A percentile compares a stretch with the other conserved stretches of the same genome.
These are phyloP conservation scores for Isatis tinctoria DNA, from an alignment of 345 rosid species.

Conservation along the genomic window DNA sequence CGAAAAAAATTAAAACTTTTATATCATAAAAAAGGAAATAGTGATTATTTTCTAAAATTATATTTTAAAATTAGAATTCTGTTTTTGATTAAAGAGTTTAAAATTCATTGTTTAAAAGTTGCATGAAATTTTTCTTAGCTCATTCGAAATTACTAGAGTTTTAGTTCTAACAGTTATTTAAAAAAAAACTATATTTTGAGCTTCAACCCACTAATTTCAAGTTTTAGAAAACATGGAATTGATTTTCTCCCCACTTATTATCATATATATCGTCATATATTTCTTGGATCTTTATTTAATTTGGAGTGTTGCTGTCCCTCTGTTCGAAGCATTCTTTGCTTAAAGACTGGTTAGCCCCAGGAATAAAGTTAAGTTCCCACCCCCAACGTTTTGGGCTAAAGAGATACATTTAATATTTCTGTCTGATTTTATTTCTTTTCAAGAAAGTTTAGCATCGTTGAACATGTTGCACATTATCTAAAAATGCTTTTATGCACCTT, in stretches of 20 bases:
- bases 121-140: not conserved
- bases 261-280: not conserved
- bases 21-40: too few relatives aligned
- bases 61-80: too few relatives aligned
- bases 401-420: not conserved
- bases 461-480: constrained; percentile 18
- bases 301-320: constrained; percentile 43
- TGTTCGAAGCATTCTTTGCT: constrained; percentile 69
- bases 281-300: not conserved
- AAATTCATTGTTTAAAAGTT: not conserved
- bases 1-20: too few relatives aligned
- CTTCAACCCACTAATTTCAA: too few relatives aligned
- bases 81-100: not conserved
- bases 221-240: too few relatives aligned
- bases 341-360: constrained; percentile 61
- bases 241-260: not conserved
- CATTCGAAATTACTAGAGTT: too few relatives aligned
- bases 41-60: too few relatives aligned
- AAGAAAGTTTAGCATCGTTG: constrained; percentile 28
- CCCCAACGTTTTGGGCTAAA: constrained; percentile 35
- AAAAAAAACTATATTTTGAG: too few relatives aligned
- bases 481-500: constrained; percentile 18
- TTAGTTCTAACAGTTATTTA: too few relatives aligned
- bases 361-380: constrained; percentile 55
- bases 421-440: constrained; percentile 20